Percentiles rank a stretch among this genome's conserved stretches.
Conservation (phyloP, 768 basidiomycete species). For the Trametes cingulata region DNA sequence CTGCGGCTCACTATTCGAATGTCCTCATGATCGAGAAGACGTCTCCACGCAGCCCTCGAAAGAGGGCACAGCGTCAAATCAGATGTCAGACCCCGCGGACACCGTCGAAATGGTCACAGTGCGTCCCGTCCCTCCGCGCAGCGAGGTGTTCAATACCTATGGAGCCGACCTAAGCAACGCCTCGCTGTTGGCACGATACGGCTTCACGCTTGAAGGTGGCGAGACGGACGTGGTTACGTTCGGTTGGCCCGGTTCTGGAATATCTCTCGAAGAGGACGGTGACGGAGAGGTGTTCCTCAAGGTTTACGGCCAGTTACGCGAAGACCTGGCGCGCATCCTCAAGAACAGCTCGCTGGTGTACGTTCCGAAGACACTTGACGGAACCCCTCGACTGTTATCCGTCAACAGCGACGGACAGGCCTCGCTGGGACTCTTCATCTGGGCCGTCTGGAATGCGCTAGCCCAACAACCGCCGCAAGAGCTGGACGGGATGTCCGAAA, state of each 20-base stretch:
- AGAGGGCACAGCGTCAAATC: neutral
- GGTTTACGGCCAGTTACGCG: neutral
- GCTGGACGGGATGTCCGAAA: neutral
- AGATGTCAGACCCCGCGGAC: constrained; percentile 25
- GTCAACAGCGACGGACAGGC: constrained; percentile 29
- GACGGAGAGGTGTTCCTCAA: neutral
- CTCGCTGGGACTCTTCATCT: constrained; percentile 26
- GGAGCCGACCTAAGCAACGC: constrained; percentile 38
- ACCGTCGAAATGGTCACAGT: constrained; percentile 44
- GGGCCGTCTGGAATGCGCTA: constrained; percentile 17
- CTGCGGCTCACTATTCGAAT: constrained; percentile 42
- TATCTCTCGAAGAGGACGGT: neutral
- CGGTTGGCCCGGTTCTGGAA: constrained; percentile 17
- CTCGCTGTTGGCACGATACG: constrained; percentile 40
- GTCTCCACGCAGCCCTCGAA: neutral
- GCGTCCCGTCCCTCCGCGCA: constrained; percentile 26
- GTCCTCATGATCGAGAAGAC: constrained; percentile 39
- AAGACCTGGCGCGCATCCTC: neutral
- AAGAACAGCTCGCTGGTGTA: constrained; percentile 12
- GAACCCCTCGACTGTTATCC: neutral
- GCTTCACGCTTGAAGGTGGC: constrained; percentile 43
- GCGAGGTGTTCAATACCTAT: constrained; percentile 47
- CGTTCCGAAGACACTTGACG: neutral
- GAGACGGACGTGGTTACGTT: constrained; percentile 33
- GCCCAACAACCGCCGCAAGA: neutral